These are phyloP conservation scores for Phellopilus nigrolimitatus DNA, from an alignment of 1,284 basidiomycete genomes.

Conservation along the genomic window DNA sequence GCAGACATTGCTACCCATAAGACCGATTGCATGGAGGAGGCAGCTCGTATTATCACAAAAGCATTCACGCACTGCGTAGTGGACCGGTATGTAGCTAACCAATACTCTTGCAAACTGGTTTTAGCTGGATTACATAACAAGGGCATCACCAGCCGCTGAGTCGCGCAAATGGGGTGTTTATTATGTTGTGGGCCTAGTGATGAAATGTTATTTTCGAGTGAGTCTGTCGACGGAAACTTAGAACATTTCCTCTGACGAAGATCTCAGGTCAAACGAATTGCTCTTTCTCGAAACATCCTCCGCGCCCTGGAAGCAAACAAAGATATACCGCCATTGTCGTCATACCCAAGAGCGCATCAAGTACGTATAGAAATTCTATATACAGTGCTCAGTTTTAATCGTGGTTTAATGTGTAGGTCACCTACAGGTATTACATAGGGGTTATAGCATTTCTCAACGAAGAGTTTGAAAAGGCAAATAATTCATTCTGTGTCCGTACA, in stretches of 20 bases:
- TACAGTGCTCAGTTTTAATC: not conserved
- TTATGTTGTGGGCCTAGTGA: slow-evolving; percentile 85
- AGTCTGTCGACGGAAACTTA: slow-evolving; percentile 27
- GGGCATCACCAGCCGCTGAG: slow-evolving; percentile 61
- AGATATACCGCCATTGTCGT: slow-evolving; percentile 73
- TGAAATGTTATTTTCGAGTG: slow-evolving; percentile 94
- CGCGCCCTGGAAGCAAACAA: slow-evolving; percentile 83
- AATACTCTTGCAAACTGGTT: not conserved
- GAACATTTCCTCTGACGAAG: slow-evolving; percentile 6
- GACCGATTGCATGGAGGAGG: slow-evolving; percentile 82
- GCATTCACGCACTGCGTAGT: slow-evolving; percentile 89
- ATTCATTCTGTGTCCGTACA: not conserved
- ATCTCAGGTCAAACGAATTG: slow-evolving; percentile 79
- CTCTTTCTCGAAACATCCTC: slow-evolving; percentile 88
- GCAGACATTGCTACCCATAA: slow-evolving; percentile 64
- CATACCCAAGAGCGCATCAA: slow-evolving; percentile 84
- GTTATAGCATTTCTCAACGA: slow-evolving; percentile 93
- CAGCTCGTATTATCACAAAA: slow-evolving; percentile 87
- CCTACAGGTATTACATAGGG: slow-evolving; percentile 90
- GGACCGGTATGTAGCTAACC: slow-evolving; percentile 59
- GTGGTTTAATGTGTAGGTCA: slow-evolving; percentile 50
- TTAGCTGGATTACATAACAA: slow-evolving; percentile 24
- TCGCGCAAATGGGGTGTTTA: slow-evolving; percentile 95
- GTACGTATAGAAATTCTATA: slow-evolving; percentile 45
- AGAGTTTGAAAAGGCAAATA: slow-evolving; percentile 71